Evolutionary conservation across 2,329 filamentous ascomycete species (phyloP).

Genomic region (Furcasterigmium furcatum): DNA sequence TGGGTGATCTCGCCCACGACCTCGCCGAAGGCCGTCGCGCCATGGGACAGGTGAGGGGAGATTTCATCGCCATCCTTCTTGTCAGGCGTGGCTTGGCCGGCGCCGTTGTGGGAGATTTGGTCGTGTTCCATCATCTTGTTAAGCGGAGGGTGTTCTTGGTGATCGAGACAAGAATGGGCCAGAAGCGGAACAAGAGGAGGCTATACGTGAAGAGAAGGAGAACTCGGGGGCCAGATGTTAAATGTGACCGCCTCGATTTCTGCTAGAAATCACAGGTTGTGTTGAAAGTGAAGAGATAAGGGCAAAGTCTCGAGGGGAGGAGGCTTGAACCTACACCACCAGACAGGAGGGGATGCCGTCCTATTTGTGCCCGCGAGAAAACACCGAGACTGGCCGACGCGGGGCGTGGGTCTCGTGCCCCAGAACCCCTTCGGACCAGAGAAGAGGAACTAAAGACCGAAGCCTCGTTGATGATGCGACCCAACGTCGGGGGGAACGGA

Average conservation of each 20-base stretch:
- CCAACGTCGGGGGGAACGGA: not conserved
- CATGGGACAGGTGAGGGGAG: constrained; percentile 12
- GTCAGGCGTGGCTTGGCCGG: constrained; percentile 5
- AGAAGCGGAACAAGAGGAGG: not conserved
- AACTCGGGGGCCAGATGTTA: not conserved
- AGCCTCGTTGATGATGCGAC: not conserved
- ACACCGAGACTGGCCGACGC: no score
- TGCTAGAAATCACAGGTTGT: no score
- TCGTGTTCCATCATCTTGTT: constrained; percentile 11
- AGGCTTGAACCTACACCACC: not conserved
- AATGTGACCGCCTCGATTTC: no score
- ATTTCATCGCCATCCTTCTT: constrained; percentile 9
- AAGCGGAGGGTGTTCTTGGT: not conserved
- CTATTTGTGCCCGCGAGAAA: no score
- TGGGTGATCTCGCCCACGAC: constrained; percentile 20
- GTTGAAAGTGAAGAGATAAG: not conserved
- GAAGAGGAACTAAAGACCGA: not conserved
- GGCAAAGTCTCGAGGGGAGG: not conserved
- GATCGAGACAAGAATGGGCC: not conserved
- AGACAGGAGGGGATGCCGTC: not conserved
- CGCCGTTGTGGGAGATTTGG: constrained; percentile 5
- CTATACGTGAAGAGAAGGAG: not conserved
- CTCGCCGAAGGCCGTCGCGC: constrained; percentile 18
- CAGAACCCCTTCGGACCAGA: not conserved
- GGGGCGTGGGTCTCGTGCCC: no score